phyloP scores from a whole-genome alignment of 2,329 filamentous ascomycete species.

The Aspergillus luchuensis region DNA sequence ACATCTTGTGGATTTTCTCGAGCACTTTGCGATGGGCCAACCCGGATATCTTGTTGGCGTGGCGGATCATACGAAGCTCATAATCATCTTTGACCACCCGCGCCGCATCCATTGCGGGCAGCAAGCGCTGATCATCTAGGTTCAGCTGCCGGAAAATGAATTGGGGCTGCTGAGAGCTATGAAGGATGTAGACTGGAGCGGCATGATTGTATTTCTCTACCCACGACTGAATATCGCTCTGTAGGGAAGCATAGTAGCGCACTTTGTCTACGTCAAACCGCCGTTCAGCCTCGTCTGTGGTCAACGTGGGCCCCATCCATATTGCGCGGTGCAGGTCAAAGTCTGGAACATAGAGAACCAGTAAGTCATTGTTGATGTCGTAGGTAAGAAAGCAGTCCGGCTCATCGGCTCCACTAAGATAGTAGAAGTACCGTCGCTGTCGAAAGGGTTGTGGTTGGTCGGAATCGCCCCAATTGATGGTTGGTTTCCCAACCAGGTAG shows the following conservation, averaged over 20 bases:
- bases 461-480: slow-evolving; percentile 58
- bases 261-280: slow-evolving; percentile 72
- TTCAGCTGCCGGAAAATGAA: slow-evolving; percentile 21
- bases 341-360: slow-evolving; percentile 74
- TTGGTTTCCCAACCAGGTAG: slow-evolving; percentile 57
- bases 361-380: slow-evolving; percentile 59
- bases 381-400: slow-evolving; percentile 60
- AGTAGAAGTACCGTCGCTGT: slow-evolving; percentile 65
- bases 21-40: slow-evolving; percentile 67
- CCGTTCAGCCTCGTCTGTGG: slow-evolving; percentile 58
- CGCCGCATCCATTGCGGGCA: slow-evolving; percentile 64
- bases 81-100: slow-evolving; percentile 74
- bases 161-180: slow-evolving; percentile 38
- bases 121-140: slow-evolving; percentile 33
- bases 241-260: slow-evolving; percentile 56
- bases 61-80: slow-evolving; percentile 71
- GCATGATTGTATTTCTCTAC: slow-evolving; percentile 25
- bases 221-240: slow-evolving; percentile 53
- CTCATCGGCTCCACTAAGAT: slow-evolving; percentile 58
- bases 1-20: slow-evolving; percentile 61
- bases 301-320: slow-evolving; percentile 47
- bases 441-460: slow-evolving; percentile 60
- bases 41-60: slow-evolving; percentile 71
- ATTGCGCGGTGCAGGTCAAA: slow-evolving; percentile 57
- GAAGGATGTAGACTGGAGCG: slow-evolving; percentile 41